Conservation (phyloP, 768 basidiomycete species). For the Gymnopilus dilepis region DNA sequence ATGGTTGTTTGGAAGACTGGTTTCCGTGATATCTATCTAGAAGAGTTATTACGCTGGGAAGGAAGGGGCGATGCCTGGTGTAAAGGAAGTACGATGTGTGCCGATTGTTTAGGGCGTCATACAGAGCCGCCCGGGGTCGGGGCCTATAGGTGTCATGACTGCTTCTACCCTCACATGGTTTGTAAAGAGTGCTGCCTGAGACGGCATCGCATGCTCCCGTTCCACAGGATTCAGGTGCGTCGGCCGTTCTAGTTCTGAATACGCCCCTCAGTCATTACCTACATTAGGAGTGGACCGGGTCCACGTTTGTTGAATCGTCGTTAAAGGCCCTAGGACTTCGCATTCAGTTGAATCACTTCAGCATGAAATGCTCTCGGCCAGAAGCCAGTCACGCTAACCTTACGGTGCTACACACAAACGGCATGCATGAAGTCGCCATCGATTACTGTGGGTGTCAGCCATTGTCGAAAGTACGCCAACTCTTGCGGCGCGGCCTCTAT, state of each 20-base stretch:
- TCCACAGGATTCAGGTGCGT: background rate
- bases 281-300: background rate
- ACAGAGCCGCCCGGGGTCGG: background rate
- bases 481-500: conserved; percentile 2
- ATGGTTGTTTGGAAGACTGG: conserved; percentile 5
- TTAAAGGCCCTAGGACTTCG: background rate
- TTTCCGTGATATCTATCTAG: conserved; percentile 10
- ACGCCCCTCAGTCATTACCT: background rate
- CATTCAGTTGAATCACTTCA: background rate
- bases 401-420: conserved; percentile 5
- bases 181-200: conserved; percentile 11
- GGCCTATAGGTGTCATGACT: conserved; percentile 6
- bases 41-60: conserved; percentile 1
- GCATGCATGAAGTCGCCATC: conserved; percentile 7
- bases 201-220: background rate
- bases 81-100: background rate
- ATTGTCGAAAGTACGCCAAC: background rate
- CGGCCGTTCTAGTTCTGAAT: background rate
- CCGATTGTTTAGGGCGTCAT: background rate
- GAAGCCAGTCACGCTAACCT: background rate
- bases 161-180: conserved; percentile 1
- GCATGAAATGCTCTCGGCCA: background rate
- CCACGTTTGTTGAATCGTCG: background rate
- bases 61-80: conserved; percentile 9
- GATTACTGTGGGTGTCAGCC: conserved; percentile 9